phyloP scores from a whole-genome alignment of 805 yeast genomes.

The Saturnispora zaruensis region DNA sequence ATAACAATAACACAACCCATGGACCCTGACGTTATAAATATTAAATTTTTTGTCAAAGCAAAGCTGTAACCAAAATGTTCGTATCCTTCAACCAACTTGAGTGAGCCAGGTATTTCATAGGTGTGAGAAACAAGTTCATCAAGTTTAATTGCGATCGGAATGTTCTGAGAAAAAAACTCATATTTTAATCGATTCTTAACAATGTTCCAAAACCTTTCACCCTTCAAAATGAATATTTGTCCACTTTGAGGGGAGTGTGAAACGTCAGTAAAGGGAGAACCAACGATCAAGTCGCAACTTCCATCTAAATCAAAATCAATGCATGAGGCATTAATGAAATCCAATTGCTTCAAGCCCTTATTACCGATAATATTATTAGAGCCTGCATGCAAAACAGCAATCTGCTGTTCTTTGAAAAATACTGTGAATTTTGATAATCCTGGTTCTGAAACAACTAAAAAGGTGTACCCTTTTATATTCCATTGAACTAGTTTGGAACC shows the following conservation, averaged over 20 bases:
- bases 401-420: constrained; percentile 17
- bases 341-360: constrained; percentile 37
- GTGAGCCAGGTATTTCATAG: constrained; percentile 16
- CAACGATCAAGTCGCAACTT: constrained; percentile 34
- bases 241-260: constrained; percentile 13
- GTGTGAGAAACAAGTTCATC: constrained; percentile 2
- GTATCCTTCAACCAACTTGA: constrained; percentile 22
- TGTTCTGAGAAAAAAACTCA: background rate
- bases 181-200: background rate
- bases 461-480: constrained; percentile 24
- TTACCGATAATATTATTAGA: constrained; percentile 28
- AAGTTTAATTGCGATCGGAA: background rate
- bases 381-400: constrained; percentile 18
- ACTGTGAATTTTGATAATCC: constrained; percentile 39
- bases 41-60: constrained; percentile 19
- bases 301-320: constrained; percentile 33
- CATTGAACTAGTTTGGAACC: constrained; percentile 34
- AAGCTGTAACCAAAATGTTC: constrained; percentile 36
- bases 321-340: constrained; percentile 25
- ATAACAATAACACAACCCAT: constrained; percentile 32
- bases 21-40: constrained; percentile 34
- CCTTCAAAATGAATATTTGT: constrained; percentile 13
- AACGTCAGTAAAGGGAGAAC: constrained; percentile 34
- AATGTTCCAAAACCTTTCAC: constrained; percentile 9
- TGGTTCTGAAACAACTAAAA: constrained; percentile 42